These are phyloP conservation scores for Fusarium duplospermum DNA, from an alignment of 2,329 filamentous ascomycete species.

Conservation along the genomic window DNA sequence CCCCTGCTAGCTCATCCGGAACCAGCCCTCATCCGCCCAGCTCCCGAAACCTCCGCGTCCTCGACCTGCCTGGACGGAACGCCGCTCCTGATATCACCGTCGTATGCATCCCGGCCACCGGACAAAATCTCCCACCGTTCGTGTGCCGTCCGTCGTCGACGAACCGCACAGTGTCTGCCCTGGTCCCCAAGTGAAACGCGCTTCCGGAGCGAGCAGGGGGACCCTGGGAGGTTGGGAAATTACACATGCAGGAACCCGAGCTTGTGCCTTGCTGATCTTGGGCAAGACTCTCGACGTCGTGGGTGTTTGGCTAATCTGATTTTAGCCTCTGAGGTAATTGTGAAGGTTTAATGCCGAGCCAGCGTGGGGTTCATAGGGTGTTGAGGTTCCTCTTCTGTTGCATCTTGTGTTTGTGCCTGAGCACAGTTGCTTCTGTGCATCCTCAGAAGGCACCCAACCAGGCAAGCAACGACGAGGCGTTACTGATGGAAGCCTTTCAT, in stretches of 20 bases:
- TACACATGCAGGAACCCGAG: conserved; percentile 41
- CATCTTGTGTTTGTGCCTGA: not conserved
- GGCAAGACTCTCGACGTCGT: conserved; percentile 6
- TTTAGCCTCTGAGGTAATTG: not conserved
- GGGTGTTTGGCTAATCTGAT: not conserved
- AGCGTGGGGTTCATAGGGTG: not conserved
- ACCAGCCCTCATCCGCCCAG: conserved; percentile 12
- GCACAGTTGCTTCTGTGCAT: not conserved
- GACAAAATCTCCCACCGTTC: conserved; percentile 9
- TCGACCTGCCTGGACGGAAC: not conserved
- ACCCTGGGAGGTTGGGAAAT: conserved; percentile 40
- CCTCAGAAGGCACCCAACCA: not conserved
- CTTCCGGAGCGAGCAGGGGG: conserved; percentile 33
- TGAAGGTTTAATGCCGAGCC: not conserved
- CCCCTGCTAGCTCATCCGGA: conserved; percentile 23
- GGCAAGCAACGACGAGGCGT: not conserved
- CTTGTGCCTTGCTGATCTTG: conserved; percentile 17
- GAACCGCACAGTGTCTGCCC: conserved; percentile 1
- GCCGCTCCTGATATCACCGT: conserved; percentile 1
- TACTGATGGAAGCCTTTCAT: not conserved
- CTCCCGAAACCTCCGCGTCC: not conserved
- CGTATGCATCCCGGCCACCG: not conserved
- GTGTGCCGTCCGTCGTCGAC: not conserved
- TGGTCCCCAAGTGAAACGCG: conserved; percentile 37
- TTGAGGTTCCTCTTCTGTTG: not conserved